A percentile compares a stretch with the other conserved stretches of the same genome.
These are phyloP conservation scores for Cystobasidium onofrii DNA, from an alignment of 768 basidiomycete genomes.

Conservation along the genomic window DNA sequence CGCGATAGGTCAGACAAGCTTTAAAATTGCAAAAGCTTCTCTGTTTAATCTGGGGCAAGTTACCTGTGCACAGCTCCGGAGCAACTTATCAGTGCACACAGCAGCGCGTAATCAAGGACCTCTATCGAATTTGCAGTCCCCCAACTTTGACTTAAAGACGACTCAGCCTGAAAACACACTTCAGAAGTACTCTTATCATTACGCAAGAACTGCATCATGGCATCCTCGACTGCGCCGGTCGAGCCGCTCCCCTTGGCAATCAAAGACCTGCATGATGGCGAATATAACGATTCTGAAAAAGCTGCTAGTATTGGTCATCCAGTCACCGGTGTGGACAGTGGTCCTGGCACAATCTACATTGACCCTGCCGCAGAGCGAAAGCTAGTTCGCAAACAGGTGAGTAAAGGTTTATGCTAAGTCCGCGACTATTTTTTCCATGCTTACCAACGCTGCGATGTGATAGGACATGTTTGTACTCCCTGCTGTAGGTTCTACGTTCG, in stretches of 20 bases:
- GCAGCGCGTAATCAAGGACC: no score
- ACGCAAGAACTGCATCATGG: background rate
- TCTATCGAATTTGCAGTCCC: no score
- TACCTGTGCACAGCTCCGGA: no score
- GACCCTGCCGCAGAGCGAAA: conserved; percentile 17
- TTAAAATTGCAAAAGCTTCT: no score
- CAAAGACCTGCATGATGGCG: background rate
- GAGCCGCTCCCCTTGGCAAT: background rate
- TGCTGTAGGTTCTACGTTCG: background rate
- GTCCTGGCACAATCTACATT: conserved; percentile 1
- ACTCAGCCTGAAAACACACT: background rate
- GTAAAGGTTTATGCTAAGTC: background rate
- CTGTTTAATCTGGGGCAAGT: no score
- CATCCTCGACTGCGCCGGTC: conserved; percentile 11
- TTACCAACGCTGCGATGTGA: no score
- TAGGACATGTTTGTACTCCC: conserved; percentile 20
- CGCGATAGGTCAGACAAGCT: no score
- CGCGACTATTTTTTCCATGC: no score
- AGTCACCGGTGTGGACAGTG: background rate
- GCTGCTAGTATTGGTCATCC: background rate
- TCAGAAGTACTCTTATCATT: no score
- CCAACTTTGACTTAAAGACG: no score
- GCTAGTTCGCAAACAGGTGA: conserved; percentile 10
- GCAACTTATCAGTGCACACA: no score
- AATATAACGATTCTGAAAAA: background rate